These are phyloP conservation scores for Leptosphaerulina australis DNA, from an alignment of 2,329 filamentous ascomycete species.

Conservation along the genomic window DNA sequence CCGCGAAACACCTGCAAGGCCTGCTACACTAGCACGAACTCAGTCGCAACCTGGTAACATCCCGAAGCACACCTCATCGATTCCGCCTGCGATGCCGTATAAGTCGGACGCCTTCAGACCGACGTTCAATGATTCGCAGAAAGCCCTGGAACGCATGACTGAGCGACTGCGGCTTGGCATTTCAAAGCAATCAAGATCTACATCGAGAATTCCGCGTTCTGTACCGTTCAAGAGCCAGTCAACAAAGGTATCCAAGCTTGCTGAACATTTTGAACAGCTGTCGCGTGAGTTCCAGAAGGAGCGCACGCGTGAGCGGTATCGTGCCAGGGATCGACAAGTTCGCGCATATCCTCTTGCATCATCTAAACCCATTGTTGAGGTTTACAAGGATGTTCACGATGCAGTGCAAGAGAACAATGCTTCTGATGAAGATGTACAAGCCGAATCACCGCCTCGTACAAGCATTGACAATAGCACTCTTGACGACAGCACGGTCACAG, in stretches of 20 bases:
- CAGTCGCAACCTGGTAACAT: constrained; percentile 47
- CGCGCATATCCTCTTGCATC: constrained; percentile 87
- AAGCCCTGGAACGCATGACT: constrained; percentile 70
- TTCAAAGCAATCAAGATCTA: constrained; percentile 64
- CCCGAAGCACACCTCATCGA: constrained; percentile 25
- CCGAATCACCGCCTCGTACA: constrained; percentile 36
- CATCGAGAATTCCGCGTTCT: constrained; percentile 82
- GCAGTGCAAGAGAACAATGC: constrained; percentile 82
- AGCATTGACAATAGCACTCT: constrained; percentile 48
- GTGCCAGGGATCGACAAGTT: constrained; percentile 75
- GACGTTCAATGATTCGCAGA: constrained; percentile 45
- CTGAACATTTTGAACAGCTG: constrained; percentile 94
- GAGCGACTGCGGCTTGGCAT: constrained; percentile 72
- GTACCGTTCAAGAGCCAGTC: constrained; percentile 72
- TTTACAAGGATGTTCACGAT: constrained; percentile 92
- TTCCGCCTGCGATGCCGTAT: constrained; percentile 23
- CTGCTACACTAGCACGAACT: constrained; percentile 37
- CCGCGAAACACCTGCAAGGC: constrained; percentile 38
- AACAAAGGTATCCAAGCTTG: constrained; percentile 85
- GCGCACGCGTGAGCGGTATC: constrained; percentile 81
- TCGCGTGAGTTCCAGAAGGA: constrained; percentile 97
- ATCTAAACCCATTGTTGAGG: constrained; percentile 94
- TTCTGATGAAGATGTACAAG: constrained; percentile 65
- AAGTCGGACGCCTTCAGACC: constrained; percentile 33
- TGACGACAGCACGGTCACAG: constrained; percentile 43